Percentiles rank a stretch among this genome's conserved stretches.
These are phyloP conservation scores for Ascochyta pisi DNA, from an alignment of 2,329 filamentous ascomycete genomes.

Conservation along the genomic window DNA sequence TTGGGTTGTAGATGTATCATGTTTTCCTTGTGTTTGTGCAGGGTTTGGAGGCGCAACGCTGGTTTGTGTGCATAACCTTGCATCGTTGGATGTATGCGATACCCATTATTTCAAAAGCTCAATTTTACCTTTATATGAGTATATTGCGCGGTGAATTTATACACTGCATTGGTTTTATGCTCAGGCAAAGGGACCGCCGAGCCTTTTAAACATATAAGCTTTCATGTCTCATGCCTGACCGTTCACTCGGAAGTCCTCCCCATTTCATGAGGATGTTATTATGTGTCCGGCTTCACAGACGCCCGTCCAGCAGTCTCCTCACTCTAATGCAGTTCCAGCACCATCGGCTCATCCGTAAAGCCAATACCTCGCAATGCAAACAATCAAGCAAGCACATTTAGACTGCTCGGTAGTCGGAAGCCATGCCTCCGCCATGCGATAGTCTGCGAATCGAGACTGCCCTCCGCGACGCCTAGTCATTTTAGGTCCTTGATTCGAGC, in stretches of 20 bases:
- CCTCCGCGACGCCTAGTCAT: conserved; percentile 1
- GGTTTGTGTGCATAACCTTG: background rate
- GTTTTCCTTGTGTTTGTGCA: conserved; percentile 14
- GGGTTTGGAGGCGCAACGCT: background rate
- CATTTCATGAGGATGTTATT: background rate
- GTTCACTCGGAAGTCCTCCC: background rate
- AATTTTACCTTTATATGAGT: too few species aligned
- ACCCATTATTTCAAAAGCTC: too few species aligned
- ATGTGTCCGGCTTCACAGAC: background rate
- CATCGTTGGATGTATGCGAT: too few species aligned
- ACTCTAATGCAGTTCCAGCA: background rate
- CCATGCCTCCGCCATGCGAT: background rate
- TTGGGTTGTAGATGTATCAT: conserved; percentile 13
- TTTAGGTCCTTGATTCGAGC: conserved; percentile 30
- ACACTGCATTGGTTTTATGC: too few species aligned
- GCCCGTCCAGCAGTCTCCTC: background rate
- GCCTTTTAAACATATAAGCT: background rate
- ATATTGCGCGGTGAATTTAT: too few species aligned
- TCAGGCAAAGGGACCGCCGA: background rate
- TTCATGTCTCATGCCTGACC: background rate
- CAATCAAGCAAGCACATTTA: background rate
- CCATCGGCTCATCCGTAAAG: background rate
- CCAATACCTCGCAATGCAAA: background rate
- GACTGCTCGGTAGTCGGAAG: conserved; percentile 1
- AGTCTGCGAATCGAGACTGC: background rate